Evolutionary conservation across 106 monocot genomes (phyloP), one percentile per base, ranked within the genome.

Genomic region (Dendrobium catenatum): DNA sequence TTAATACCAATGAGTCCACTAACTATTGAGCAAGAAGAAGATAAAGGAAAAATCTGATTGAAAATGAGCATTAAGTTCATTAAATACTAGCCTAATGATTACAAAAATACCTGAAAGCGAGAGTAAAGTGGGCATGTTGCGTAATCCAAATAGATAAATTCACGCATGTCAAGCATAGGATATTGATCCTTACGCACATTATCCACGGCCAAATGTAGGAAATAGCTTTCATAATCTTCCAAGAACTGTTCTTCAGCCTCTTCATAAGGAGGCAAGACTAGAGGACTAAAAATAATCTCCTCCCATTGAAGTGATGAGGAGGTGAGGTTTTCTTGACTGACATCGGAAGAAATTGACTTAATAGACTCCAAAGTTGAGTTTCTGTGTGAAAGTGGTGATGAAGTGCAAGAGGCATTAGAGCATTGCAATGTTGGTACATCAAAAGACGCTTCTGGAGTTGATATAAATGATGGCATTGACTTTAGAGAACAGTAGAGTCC

Each of bases 191-290:
- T 77, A 2, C 77, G 80, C 33, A 78, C 77, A 78, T 85, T 85
- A 81, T 85, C 68, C 24, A 81, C 81, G 10, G 77, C 66, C 47
- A 85, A 42, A 80, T 85, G 67, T 7, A 81, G 18, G 43, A 85
- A 85, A 26, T 85, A 85, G 42, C 78, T 40, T 72, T 85, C 85
- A 78, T 85, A 6, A 41, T 85, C 85, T 77, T 85, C 81, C 17
- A 85, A 78, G 72, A 85, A 85, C 19, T 80, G 77, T 72, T 85
- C 85, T 85, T 85, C 85, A 73, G 85, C 85, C 18, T 85, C 85
- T 17, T 85, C 85, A 41, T 77, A 85, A 9, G 85, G 72, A 78
- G 72, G 76, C 58, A 81, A 73, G 37, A 66, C 33, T 16, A 70
- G 42, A 16, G 51, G 66, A 67, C 48, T 75, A 40, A 64, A 1